Conservation (phyloP, 1,284 basidiomycete species). For the Leccinum pachyderme region DNA sequence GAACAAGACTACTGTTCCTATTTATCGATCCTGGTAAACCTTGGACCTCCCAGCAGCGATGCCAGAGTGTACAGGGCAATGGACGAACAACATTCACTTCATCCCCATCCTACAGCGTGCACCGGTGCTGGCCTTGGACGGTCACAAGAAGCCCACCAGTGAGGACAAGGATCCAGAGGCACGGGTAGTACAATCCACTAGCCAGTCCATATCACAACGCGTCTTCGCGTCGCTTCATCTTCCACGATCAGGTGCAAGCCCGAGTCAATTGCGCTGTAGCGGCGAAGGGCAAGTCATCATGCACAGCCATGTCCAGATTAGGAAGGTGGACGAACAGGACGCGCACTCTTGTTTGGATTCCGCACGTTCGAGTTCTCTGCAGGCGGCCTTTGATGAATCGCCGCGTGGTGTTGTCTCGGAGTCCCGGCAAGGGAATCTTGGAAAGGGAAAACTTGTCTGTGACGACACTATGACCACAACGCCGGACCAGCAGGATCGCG, state of each 20-base stretch:
- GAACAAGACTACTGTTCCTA: too few species aligned
- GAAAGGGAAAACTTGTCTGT: background rate
- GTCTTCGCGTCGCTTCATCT: constrained; percentile 15
- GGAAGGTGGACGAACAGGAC: constrained; percentile 13
- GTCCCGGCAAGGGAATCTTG: background rate
- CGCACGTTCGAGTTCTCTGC: background rate
- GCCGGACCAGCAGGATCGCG: constrained; percentile 6
- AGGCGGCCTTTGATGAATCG: background rate
- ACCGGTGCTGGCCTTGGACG: constrained; percentile 15
- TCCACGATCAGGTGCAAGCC: constrained; percentile 6
- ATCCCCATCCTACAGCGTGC: constrained; percentile 24
- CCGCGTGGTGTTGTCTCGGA: background rate
- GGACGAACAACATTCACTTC: background rate
- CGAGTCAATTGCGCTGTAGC: background rate
- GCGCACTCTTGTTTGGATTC: background rate
- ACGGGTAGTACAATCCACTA: background rate
- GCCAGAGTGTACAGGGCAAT: background rate
- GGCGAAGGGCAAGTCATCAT: background rate
- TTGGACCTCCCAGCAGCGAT: constrained; percentile 7
- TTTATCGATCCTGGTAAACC: too few species aligned
- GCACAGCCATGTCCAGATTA: constrained; percentile 14
- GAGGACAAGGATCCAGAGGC: constrained; percentile 3
- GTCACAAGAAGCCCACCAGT: constrained; percentile 4
- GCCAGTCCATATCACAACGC: constrained; percentile 8
- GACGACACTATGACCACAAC: constrained; percentile 8